A percentile compares a stretch with the other conserved stretches of the same genome.
Evolutionary conservation across 1,284 basidiomycete species (phyloP).

Genomic region (Sporisorium sorghi): DNA sequence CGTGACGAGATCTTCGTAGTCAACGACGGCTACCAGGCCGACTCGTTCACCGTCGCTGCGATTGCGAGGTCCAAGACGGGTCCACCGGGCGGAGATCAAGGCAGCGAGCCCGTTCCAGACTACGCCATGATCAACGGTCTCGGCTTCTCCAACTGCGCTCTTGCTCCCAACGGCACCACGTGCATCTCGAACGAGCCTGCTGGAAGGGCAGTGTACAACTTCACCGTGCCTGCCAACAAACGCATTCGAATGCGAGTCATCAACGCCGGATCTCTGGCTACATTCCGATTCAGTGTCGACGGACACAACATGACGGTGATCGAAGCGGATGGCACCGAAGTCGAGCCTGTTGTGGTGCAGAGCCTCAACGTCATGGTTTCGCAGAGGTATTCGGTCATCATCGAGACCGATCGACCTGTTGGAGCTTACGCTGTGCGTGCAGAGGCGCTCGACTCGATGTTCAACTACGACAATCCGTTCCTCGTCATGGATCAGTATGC

Average conservation of each 20-base stretch:
- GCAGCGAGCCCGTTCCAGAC: conserved; percentile 67
- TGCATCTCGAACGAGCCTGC: conserved; percentile 41
- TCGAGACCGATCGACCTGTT: conserved; percentile 56
- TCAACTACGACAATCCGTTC: conserved; percentile 65
- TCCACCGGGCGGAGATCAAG: conserved; percentile 50
- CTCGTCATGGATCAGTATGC: conserved; percentile 69
- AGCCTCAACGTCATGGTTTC: conserved; percentile 71
- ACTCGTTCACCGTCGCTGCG: conserved; percentile 54
- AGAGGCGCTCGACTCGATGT: conserved; percentile 71
- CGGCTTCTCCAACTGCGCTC: conserved; percentile 62
- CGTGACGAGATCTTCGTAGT: conserved; percentile 55
- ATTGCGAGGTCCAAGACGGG: conserved; percentile 42
- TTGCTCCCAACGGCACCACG: conserved; percentile 53
- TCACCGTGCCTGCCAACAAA: conserved; percentile 62
- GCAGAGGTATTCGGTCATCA: conserved; percentile 73
- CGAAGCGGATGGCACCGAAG: conserved; percentile 72
- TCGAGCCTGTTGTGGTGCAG: conserved; percentile 70
- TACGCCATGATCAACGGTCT: conserved; percentile 74
- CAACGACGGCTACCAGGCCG: conserved; percentile 60
- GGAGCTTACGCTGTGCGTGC: conserved; percentile 62
- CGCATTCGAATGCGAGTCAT: conserved; percentile 74
- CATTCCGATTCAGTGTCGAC: conserved; percentile 71
- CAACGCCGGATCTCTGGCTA: conserved; percentile 52
- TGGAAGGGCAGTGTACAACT: conserved; percentile 41
- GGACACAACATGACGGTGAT: conserved; percentile 72